These are phyloP conservation scores for Ustilago vetiveriae DNA, from an alignment of 1,284 basidiomycete genomes.

Conservation along the genomic window DNA sequence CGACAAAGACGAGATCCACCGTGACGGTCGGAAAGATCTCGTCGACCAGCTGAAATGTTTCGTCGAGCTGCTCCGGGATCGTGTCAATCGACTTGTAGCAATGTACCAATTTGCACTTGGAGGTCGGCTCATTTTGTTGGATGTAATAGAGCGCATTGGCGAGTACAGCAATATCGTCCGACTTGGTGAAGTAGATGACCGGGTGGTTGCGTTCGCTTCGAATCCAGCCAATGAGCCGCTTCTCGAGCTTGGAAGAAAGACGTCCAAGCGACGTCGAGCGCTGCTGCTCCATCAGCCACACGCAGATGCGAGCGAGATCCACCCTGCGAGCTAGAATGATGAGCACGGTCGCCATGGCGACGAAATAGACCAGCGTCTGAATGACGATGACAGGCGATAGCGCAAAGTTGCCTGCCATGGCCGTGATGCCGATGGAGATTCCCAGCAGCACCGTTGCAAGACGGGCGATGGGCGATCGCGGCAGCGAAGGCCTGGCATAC, in stretches of 20 bases:
- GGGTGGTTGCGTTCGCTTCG: constrained; percentile 71
- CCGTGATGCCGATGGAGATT: constrained; percentile 75
- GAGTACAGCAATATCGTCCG: constrained; percentile 70
- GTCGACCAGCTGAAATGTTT: constrained; percentile 60
- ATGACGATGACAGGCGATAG: constrained; percentile 72
- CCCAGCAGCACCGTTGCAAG: constrained; percentile 69
- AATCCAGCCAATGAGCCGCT: constrained; percentile 70
- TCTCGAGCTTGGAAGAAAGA: constrained; percentile 66
- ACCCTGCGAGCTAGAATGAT: constrained; percentile 72
- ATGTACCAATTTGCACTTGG: constrained; percentile 75
- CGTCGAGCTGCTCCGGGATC: constrained; percentile 66
- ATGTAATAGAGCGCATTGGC: constrained; percentile 76
- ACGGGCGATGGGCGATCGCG: constrained; percentile 69
- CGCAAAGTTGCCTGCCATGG: constrained; percentile 59
- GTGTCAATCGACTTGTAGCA: constrained; percentile 72
- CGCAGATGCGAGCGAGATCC: constrained; percentile 71
- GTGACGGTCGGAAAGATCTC: constrained; percentile 58
- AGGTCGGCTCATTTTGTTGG: constrained; percentile 74
- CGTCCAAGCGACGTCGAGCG: constrained; percentile 52
- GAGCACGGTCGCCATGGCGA: constrained; percentile 69
- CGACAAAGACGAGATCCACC: constrained; percentile 54
- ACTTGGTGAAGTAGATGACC: constrained; percentile 66
- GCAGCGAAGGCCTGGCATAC: constrained; percentile 74
- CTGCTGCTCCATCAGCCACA: constrained; percentile 76
- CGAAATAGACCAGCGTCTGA: constrained; percentile 67